These are phyloP conservation scores for Biscogniauxia sp. DNA, from an alignment of 2,329 filamentous ascomycete genomes.

Conservation along the genomic window DNA sequence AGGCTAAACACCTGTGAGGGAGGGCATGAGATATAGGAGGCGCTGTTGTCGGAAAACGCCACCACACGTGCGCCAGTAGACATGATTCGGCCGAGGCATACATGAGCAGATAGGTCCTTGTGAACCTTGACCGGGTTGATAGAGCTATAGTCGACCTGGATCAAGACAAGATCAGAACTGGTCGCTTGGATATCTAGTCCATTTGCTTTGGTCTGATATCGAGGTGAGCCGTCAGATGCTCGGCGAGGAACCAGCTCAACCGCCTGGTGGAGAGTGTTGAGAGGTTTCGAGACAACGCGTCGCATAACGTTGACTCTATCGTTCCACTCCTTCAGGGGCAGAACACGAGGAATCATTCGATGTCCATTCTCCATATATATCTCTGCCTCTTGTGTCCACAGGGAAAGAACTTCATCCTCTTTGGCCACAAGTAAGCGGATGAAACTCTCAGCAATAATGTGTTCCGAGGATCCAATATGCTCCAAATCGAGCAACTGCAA, in stretches of 20 bases:
- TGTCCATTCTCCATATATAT: conserved; percentile 35
- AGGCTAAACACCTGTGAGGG: conserved; percentile 17
- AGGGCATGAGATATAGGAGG: conserved; percentile 33
- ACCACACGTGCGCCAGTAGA: conserved; percentile 25
- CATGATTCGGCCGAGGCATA: conserved; percentile 35
- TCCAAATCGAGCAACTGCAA: conserved; percentile 31
- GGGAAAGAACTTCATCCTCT: neutral
- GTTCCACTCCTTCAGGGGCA: conserved; percentile 39
- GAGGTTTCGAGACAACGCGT: conserved; percentile 30
- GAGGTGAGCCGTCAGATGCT: conserved; percentile 13
- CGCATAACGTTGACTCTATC: conserved; percentile 38
- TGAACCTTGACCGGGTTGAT: conserved; percentile 29
- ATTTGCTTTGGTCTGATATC: conserved; percentile 19
- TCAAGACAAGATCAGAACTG: conserved; percentile 6
- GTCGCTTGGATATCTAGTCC: neutral
- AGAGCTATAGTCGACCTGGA: conserved; percentile 39
- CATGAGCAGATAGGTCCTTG: conserved; percentile 14
- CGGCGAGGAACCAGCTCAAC: conserved; percentile 28
- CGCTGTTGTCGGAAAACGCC: conserved; percentile 32
- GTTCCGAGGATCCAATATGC: conserved; percentile 1
- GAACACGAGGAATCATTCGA: conserved; percentile 37
- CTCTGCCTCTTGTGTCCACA: conserved; percentile 38
- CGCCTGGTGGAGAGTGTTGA: conserved; percentile 34
- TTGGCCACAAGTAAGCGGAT: conserved; percentile 7
- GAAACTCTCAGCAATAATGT: conserved; percentile 21